These are phyloP conservation scores for Acacia concinna DNA, from an alignment of 331 rosid species.

Conservation along the genomic window DNA sequence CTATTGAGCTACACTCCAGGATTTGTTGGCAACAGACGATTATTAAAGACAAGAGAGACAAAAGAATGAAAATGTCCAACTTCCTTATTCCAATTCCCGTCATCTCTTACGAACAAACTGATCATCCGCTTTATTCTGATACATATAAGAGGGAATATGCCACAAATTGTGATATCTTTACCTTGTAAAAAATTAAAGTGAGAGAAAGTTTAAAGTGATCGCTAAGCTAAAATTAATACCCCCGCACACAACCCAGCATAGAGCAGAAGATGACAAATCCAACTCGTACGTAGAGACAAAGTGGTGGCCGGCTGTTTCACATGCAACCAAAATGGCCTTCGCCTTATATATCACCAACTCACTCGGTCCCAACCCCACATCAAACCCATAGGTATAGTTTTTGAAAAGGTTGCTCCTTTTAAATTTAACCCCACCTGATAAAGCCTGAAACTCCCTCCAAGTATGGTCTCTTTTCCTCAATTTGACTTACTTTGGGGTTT, in stretches of 20 bases:
- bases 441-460: slow-evolving; percentile 45
- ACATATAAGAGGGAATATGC: neutral
- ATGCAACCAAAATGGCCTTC: slow-evolving; percentile 68
- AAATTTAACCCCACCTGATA: slow-evolving; percentile 28
- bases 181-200: neutral
- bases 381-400: slow-evolving; percentile 10
- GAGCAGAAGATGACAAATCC: slow-evolving; percentile 55
- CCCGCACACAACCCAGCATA: slow-evolving; percentile 33
- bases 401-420: slow-evolving; percentile 39
- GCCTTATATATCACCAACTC: neutral
- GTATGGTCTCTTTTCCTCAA: slow-evolving; percentile 51
- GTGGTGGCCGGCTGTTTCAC: slow-evolving; percentile 89
- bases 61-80: neutral
- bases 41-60: neutral
- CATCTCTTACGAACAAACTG: neutral
- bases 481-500: slow-evolving; percentile 51
- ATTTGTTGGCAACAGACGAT: neutral
- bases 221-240: neutral
- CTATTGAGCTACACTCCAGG: neutral
- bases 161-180: neutral
- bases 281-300: slow-evolving; percentile 67
- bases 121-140: neutral
- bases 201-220: neutral
- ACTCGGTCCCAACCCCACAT: neutral
- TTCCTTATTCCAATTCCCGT: neutral